Evolutionary conservation across 257 asterid genomes (phyloP), one percentile per base, ranked within the genome.

Genomic region (Verbena officinalis): DNA sequence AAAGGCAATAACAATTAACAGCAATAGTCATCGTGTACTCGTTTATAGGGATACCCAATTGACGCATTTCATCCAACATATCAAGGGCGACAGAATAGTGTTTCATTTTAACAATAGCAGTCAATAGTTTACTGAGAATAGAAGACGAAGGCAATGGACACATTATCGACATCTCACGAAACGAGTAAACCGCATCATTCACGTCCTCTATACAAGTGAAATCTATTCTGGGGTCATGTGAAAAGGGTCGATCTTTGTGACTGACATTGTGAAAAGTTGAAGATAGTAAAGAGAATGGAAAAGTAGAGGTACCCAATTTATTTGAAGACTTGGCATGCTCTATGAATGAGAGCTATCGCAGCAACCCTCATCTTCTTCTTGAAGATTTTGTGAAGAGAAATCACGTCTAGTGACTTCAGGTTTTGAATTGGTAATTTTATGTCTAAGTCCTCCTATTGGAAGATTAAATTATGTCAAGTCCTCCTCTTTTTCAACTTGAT

Each of bases 141-240:
- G 20, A 12, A 11, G n/a, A n/a, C n/a, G 59, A 21, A 61, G 71
- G 77, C 65, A 42, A 64, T 3, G 77, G 77, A 8, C 62, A 2
- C 15, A 19, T 65, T 48, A 45, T 65, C 17, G 43, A 0, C 69
- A 73, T 69, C 48, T 63, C 53, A 40, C 42, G 38, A 48, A 68
- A 74, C 39, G 63, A 19, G 69, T 9, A 21, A 5, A 38, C 3
- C 24, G 48, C 55, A 14, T 69, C 68, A 49, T 50, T 33, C 0
- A 63, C 44, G n/a, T 67, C 59, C 30, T 56, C 5, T 45, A 45
- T 45, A 9, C 19, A 9, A 11, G 24, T 46, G 59, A 44, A 56
- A 57, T 67, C 58, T 5, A 56, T 55, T 17, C 39, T 16, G 70
- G 44, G 70, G 44, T 34, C 23, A 9, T 23, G 36, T 10, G 44